phyloP scores from a whole-genome alignment of 352 stramenopile species.

The Pythium folliculosum region DNA sequence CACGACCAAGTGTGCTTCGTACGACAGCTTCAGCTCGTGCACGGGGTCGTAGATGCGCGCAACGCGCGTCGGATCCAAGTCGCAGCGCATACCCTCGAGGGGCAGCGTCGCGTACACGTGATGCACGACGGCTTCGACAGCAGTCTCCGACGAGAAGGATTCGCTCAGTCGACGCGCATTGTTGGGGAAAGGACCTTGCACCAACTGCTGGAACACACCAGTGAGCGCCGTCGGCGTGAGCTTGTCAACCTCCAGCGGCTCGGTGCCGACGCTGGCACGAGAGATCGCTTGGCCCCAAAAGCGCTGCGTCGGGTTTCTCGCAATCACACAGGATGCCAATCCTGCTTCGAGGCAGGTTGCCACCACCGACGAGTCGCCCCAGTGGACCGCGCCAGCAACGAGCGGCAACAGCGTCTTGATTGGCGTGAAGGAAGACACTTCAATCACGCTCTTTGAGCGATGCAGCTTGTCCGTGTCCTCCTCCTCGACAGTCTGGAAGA shows the following conservation, averaged over 20 bases:
- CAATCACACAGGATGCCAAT: slow-evolving; percentile 54
- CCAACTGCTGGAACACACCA: slow-evolving; percentile 42
- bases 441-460: slow-evolving; percentile 44
- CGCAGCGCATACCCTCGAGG: slow-evolving; percentile 66
- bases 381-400: slow-evolving; percentile 50
- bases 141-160: slow-evolving; percentile 42
- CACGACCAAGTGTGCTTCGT: slow-evolving; percentile 66
- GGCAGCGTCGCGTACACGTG: slow-evolving; percentile 70
- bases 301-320: slow-evolving; percentile 39
- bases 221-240: slow-evolving; percentile 39
- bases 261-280: slow-evolving; percentile 38
- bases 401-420: slow-evolving; percentile 40
- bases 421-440: slow-evolving; percentile 46
- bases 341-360: slow-evolving; percentile 45
- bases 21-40: slow-evolving; percentile 72
- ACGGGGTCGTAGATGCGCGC: slow-evolving; percentile 67
- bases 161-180: slow-evolving; percentile 43
- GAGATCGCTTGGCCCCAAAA: slow-evolving; percentile 62
- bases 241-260: slow-evolving; percentile 44
- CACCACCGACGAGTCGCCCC: slow-evolving; percentile 57
- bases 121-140: slow-evolving; percentile 51
- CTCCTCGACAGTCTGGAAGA: slow-evolving; percentile 60
- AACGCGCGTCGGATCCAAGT: slow-evolving; percentile 61
- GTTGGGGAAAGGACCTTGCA: slow-evolving; percentile 34
- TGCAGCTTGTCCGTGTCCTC: slow-evolving; percentile 29